Percentiles rank a stretch among this genome's conserved stretches.
Conservation (phyloP, 345 rosid species). For the Bruguiera sexangula region DNA sequence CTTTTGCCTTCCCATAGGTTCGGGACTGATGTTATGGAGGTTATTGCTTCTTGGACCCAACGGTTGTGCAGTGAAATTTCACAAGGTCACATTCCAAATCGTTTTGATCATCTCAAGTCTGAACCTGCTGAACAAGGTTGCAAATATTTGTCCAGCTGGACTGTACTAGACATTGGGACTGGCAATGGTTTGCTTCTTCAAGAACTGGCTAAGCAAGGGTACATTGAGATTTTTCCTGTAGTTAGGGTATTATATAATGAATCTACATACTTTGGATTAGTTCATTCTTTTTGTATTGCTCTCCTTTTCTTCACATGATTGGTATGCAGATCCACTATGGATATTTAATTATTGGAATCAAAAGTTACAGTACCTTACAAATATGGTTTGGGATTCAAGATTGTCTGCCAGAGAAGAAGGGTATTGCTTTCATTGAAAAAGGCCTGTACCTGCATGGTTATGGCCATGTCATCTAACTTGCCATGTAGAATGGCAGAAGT, state of each 20-base stretch:
- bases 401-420: background rate
- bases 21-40: conserved; percentile 94
- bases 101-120: conserved; percentile 36
- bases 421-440: background rate
- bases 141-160: conserved; percentile 71
- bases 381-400: no score
- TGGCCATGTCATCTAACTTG: background rate
- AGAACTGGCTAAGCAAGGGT: conserved; percentile 95
- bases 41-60: conserved; percentile 88
- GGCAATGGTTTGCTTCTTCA: conserved; percentile 97
- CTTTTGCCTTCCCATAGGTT: conserved; percentile 46
- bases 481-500: background rate
- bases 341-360: no score
- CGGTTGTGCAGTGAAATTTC: conserved; percentile 65
- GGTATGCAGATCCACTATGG: no score
- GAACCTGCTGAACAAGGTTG: conserved; percentile 49
- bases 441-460: background rate
- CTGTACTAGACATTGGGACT: conserved; percentile 92
- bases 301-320: no score
- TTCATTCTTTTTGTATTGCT: no score
- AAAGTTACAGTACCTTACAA: no score
- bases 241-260: conserved; percentile 28
- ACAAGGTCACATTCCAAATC: conserved; percentile 42
- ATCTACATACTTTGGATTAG: no score
- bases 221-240: conserved; percentile 34